Conservation (phyloP, 495 filamentous ascomycete genomes). For the Penicillium chermesinum region DNA sequence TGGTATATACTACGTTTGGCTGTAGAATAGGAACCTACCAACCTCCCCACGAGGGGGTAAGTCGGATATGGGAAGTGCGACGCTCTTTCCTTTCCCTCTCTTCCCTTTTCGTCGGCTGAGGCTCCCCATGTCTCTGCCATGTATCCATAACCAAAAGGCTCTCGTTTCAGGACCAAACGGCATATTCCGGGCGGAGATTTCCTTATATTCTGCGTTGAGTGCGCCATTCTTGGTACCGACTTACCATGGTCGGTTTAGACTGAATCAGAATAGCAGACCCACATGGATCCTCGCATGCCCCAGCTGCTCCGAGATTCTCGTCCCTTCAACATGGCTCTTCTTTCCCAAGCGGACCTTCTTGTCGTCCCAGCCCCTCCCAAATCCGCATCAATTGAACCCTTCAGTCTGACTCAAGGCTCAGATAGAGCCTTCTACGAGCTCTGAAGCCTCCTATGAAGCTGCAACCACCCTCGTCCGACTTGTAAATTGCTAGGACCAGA, state of each 20-base stretch:
- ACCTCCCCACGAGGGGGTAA: no score
- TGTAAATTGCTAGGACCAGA: no score
- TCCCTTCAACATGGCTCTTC: constrained; percentile 2
- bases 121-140: no score
- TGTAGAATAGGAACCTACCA: no score
- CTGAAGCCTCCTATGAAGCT: neutral
- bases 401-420: neutral
- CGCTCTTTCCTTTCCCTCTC: no score
- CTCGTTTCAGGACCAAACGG: no score
- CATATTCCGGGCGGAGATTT: no score
- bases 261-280: constrained; percentile 11
- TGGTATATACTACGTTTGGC: no score
- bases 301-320: neutral
- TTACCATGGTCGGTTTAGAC: constrained; percentile 12
- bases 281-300: constrained; percentile 5
- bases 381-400: neutral
- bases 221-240: neutral
- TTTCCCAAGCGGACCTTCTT: neutral
- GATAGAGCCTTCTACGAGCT: neutral
- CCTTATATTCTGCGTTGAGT: neutral
- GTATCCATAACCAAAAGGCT: no score
- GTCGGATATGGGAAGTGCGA: no score
- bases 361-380: no score
- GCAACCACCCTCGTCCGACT: neutral
- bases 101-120: no score